phyloP scores from a whole-genome alignment of 177 flowering plant genomes.

The Tripterygium wilfordii region DNA sequence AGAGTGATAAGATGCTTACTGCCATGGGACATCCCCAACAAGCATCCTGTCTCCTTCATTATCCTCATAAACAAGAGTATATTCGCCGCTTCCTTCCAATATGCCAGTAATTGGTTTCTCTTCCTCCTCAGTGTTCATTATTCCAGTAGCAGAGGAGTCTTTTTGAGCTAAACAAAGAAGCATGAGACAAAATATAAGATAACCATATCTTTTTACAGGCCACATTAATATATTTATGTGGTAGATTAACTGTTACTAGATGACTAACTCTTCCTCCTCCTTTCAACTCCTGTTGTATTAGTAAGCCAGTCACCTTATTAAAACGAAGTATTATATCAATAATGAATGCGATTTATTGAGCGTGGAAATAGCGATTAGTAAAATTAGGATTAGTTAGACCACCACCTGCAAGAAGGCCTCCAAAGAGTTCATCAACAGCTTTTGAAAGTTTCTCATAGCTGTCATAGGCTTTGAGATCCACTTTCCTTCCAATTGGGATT shows the following conservation, averaged over 20 bases:
- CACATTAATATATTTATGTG: too few species aligned
- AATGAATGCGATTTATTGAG: too few species aligned
- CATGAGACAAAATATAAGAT: slow-evolving; percentile 6
- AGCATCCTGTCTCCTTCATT: slow-evolving; percentile 97
- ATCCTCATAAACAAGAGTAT: slow-evolving; percentile 93
- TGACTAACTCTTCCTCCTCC: too few species aligned
- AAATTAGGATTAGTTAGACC: too few species aligned
- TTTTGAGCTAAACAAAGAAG: slow-evolving; percentile 54
- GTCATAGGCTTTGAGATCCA: slow-evolving; percentile 58
- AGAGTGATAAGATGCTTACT: slow-evolving; percentile 50
- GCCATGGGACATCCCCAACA: slow-evolving; percentile 99
- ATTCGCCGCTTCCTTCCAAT: slow-evolving; percentile 86
- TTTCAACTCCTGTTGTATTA: too few species aligned
- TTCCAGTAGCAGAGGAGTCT: slow-evolving; percentile 46
- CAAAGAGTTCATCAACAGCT: slow-evolving; percentile 71
- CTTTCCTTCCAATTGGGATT: slow-evolving; percentile 76
- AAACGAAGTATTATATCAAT: too few species aligned
- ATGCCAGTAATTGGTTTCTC: slow-evolving; percentile 55
- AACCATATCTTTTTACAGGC: too few species aligned
- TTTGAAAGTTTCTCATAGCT: slow-evolving; percentile 59
- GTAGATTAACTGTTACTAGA: too few species aligned
- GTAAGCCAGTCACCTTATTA: too few species aligned
- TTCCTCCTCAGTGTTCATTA: slow-evolving; percentile 38
- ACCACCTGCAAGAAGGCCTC: slow-evolving; percentile 95
- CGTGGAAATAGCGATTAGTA: too few species aligned